Base-by-base conservation (phyloP, 2,329 filamentous ascomycete genomes). In the Fusarium sp. region DNA sequence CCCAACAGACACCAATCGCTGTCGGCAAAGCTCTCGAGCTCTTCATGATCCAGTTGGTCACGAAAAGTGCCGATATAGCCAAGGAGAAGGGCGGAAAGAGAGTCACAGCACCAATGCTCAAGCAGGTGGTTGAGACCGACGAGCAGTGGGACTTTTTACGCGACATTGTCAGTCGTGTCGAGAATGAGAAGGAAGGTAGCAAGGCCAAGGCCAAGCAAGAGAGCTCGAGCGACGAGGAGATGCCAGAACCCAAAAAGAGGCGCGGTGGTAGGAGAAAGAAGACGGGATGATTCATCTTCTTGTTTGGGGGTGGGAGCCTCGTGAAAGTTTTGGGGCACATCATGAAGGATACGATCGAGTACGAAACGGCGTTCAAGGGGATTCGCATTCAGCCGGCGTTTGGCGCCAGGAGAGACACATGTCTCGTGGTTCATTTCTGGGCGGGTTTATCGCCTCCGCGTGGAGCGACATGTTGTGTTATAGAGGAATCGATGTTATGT, bases 11-110 rank as follows among this genome's bases (percentile, higher is more conserved):
- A 1, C 96, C 96, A 18, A 97, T 98, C 66, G 96, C 96, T 29
- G 96, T 98, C 52, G 94, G 94, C 76, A 98, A 98, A 86, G 96
- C 96, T 18, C 88, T 99, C 8, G 96, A 99, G 84, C 88, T 99
- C 10, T 99, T 99, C 82, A 99, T 99, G 96, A 94, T 98, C 72
- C 92, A 94, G 47, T 89, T 99, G 66, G 96, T 98, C 71, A 92
- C 92, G 31, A 96, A 95, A 81, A 95, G 95, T 66, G 95, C 96
- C 57, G 90, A 93, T 62, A 92, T 98, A 76, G 96, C 96, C 60
- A 91, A 90, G 76, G 89, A 93, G 70, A 94, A 93, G 81, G 93
- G 92, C 72, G 95, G 94, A 0, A 98, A 98, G 85, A 91, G 95
- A 74, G 94, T 99, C 75, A 95, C 94, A 18, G 94, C 95, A 2